Conservation (phyloP, 31 red algal genomes). For the Bonnemaisonia californica region DNA sequence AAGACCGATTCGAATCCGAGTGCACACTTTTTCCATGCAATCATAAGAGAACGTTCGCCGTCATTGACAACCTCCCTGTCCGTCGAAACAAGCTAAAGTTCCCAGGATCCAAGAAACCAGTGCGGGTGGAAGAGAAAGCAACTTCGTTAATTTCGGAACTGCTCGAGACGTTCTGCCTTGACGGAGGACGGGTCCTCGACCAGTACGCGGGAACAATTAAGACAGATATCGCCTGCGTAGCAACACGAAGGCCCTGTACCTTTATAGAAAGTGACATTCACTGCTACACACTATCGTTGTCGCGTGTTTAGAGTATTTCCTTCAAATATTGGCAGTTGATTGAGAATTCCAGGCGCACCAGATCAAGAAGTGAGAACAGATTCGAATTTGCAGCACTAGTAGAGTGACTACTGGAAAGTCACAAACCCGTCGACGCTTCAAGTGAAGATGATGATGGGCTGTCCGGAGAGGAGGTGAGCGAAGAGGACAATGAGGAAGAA, state of each 20-base stretch:
- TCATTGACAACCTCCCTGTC: not conserved
- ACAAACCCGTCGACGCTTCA: no score
- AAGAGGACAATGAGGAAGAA: no score
- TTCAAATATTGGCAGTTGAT: no score
- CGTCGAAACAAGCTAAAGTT: conserved; percentile 3
- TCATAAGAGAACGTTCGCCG: not conserved
- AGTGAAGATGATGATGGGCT: no score
- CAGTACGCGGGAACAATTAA: not conserved
- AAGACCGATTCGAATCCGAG: not conserved
- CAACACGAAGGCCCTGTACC: not conserved
- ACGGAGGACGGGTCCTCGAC: not conserved
- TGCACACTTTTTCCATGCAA: not conserved
- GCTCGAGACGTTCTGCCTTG: not conserved
- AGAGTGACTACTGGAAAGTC: no score
- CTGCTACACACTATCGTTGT: no score
- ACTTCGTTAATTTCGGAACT: not conserved
- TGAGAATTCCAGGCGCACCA: no score
- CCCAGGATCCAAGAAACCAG: not conserved
- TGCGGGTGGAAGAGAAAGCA: conserved; percentile 6
- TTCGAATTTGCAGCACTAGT: no score
- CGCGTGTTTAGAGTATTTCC: no score
- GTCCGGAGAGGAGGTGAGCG: no score
- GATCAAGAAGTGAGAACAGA: no score
- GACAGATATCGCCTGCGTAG: not conserved
- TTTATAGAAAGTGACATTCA: no score